Evolutionary conservation across 768 basidiomycete genomes (phyloP).

Genomic region (Mycena olivaceomarginata): DNA sequence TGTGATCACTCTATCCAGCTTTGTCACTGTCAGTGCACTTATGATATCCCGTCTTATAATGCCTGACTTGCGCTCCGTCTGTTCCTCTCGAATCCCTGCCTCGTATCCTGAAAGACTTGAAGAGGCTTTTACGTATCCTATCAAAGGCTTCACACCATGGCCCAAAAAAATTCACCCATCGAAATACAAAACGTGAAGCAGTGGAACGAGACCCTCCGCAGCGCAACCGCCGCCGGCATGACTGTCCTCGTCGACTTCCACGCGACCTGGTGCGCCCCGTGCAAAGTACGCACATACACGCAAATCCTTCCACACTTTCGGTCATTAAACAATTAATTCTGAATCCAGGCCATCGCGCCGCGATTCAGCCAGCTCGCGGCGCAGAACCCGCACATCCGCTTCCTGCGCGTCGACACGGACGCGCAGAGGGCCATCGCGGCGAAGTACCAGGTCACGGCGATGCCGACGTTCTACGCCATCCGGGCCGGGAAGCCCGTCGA

Average conservation of each 20-base stretch:
- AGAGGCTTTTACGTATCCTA: not conserved
- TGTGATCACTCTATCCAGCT: conserved; percentile 4
- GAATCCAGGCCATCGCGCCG: conserved; percentile 39
- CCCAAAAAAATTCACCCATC: conserved; percentile 9
- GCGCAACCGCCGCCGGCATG: conserved; percentile 43
- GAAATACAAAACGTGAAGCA: conserved; percentile 50
- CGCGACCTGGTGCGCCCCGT: conserved; percentile 45
- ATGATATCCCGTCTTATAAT: conserved; percentile 26
- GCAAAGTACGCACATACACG: conserved; percentile 35
- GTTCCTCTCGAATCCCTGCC: not conserved
- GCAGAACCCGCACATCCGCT: conserved; percentile 41
- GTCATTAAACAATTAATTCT: not conserved
- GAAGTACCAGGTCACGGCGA: conserved; percentile 47
- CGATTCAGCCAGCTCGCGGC: conserved; percentile 35
- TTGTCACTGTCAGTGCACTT: conserved; percentile 15
- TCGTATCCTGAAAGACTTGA: not conserved
- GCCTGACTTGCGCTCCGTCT: not conserved
- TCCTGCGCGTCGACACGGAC: conserved; percentile 46
- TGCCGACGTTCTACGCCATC: conserved; percentile 46
- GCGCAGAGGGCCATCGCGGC: conserved; percentile 41
- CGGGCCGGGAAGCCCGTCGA: conserved; percentile 45
- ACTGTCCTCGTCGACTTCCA: conserved; percentile 42
- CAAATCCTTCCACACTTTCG: not conserved
- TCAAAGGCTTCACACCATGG: conserved; percentile 1
- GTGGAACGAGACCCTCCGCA: conserved; percentile 61